Evolutionary conservation across 306 rosid genomes (phyloP).

Genomic region (Quercus bicolor): DNA sequence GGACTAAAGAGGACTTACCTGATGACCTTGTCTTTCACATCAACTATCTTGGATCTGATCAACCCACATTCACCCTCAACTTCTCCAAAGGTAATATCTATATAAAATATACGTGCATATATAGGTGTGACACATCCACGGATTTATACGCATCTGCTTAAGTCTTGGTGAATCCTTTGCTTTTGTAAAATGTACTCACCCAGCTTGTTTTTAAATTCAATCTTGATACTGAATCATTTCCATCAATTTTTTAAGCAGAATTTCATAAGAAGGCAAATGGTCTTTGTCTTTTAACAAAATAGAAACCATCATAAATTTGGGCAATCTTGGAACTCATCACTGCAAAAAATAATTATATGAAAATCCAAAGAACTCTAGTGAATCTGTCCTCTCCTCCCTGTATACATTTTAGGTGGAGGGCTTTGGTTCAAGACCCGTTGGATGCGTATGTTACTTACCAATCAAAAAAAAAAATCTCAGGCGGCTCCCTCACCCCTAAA

Average conservation of each 20-base stretch:
- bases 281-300: too few species aligned
- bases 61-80: constrained; percentile 60
- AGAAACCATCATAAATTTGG: background rate
- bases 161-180: background rate
- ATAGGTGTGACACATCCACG: background rate
- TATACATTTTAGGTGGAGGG: too few species aligned
- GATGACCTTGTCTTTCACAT: constrained; percentile 51
- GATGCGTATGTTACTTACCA: too few species aligned
- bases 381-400: too few species aligned
- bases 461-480: too few species aligned
- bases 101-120: background rate
- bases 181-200: background rate
- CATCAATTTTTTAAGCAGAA: background rate
- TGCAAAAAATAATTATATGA: background rate
- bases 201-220: background rate
- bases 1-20: constrained; percentile 49
- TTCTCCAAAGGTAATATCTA: constrained; percentile 45
- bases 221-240: background rate
- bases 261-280: too few species aligned
- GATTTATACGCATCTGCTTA: background rate
- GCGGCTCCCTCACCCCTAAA: too few species aligned
- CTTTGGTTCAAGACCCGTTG: too few species aligned
- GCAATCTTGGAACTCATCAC: background rate
- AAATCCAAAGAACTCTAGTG: too few species aligned
- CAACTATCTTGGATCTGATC: constrained; percentile 59